Evolutionary conservation across 139 green algal species (phyloP), one percentile per base, ranked within the genome.

Genomic region (Dunaliella sp.): DNA sequence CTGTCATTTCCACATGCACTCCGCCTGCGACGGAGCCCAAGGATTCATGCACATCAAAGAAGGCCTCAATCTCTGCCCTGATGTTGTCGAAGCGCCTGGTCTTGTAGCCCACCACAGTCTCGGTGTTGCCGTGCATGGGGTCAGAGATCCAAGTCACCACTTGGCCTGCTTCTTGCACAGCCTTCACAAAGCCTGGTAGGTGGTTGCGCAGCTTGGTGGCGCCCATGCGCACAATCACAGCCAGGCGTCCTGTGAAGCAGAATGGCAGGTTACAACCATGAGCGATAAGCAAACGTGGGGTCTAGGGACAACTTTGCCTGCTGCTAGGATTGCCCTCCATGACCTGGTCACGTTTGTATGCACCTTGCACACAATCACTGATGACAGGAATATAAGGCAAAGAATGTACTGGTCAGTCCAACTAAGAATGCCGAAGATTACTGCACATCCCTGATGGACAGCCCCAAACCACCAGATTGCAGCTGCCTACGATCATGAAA

Each of bases 91-190:
- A 99, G 86, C 93, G 94, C 58, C 98, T 91, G 30, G 98, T 99
- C 94, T 99, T 99, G 95, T 95, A 99, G 86, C 96, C 95, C 32
- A 89, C 89, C 73, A 93, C 88, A 1, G 90, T 95, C 93, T 99
- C 96, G 0, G 96, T 99, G 95, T 99, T 99, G 89, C 97, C 98
- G 89, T 99, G 98, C 96, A 99, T 98, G 84, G 98, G 98, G 89
- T 99, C 98, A 83, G 90, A 98, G 36, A 99, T 94, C 98, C 98
- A 99, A 26, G 95, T 95, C 21, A 99, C 98, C 16, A 95, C 88
- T 88, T 97, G 96, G n/a, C 90, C 90, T 22, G 90, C 89, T 1
- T 92, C 32, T 2, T 59, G 77, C 32, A 98, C 94, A 3, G 94
- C 95, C 80, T 93, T 48, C 31, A 98, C 91, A 32, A 98, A 90